These are phyloP conservation scores for Pythium sukuiense DNA, from an alignment of 352 stramenopile genomes.

Conservation along the genomic window DNA sequence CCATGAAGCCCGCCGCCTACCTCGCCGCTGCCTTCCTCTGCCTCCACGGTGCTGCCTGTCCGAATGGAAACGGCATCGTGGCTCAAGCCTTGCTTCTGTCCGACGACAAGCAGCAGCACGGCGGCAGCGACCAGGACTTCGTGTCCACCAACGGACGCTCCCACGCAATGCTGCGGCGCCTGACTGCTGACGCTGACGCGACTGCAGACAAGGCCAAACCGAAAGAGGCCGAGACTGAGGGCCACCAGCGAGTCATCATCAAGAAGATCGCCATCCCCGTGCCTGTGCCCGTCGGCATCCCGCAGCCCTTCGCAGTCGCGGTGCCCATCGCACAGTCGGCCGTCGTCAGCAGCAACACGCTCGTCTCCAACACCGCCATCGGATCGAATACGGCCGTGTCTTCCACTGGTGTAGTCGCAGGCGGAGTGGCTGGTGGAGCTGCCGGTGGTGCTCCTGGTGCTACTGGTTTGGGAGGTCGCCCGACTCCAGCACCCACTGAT, in stretches of 20 bases:
- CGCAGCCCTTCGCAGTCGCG: constrained; percentile 3
- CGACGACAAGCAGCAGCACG: too few relatives aligned
- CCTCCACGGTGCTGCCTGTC: neutral
- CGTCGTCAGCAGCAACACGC: constrained; percentile 1
- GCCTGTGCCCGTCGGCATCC: constrained; percentile 6
- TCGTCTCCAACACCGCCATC: neutral
- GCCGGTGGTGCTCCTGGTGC: neutral
- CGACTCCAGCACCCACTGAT: neutral
- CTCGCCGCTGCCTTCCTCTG: constrained; percentile 4
- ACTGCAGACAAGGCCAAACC: too few relatives aligned
- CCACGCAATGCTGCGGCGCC: too few relatives aligned
- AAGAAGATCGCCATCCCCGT: constrained; percentile 16
- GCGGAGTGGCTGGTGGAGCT: neutral
- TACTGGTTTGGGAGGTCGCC: too few relatives aligned
- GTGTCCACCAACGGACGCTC: too few relatives aligned
- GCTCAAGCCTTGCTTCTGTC: too few relatives aligned
- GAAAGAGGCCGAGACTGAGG: neutral
- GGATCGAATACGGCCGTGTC: neutral
- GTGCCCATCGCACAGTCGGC: constrained; percentile 8
- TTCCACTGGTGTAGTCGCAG: neutral
- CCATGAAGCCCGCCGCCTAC: constrained; percentile 9
- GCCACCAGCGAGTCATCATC: neutral
- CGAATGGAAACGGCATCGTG: neutral
- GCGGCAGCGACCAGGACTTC: too few relatives aligned
- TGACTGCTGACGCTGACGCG: too few relatives aligned